A percentile compares a stretch with the other conserved stretches of the same genome.
Conservation (phyloP, 345 rosid species). For the Passiflora organensis region DNA sequence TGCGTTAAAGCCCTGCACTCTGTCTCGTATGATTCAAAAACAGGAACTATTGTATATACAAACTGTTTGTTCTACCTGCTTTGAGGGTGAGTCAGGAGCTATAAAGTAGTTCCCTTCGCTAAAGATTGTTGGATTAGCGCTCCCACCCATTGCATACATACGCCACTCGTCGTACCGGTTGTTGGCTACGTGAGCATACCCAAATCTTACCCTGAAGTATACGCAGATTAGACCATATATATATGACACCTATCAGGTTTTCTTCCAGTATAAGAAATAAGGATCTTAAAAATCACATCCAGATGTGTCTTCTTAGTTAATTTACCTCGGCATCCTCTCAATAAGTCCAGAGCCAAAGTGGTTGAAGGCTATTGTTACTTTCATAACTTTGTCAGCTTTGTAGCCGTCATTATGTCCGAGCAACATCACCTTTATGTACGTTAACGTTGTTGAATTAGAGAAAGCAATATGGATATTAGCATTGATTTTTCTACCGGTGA, state of each 20-base stretch:
- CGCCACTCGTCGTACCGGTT: constrained; percentile 27
- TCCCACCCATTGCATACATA: constrained; percentile 22
- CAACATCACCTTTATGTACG: constrained; percentile 22
- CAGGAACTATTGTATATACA: not conserved
- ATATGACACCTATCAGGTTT: no score
- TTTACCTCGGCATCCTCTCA: constrained; percentile 29
- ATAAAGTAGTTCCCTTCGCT: constrained; percentile 23
- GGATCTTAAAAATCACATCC: no score
- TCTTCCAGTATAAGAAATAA: no score
- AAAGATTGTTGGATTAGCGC: constrained; percentile 26
- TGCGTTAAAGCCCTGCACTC: not conserved
- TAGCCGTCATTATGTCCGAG: constrained; percentile 19
- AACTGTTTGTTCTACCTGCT: constrained; percentile 15
- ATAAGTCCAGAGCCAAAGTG: constrained; percentile 23
- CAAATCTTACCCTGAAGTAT: constrained; percentile 21
- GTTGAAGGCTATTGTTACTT: constrained; percentile 23
- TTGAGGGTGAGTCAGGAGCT: constrained; percentile 12
- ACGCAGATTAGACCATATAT: no score
- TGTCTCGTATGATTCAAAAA: not conserved
- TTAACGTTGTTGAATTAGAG: not conserved
- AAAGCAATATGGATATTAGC: no score
- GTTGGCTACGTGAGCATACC: constrained; percentile 24
- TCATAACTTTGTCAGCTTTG: constrained; percentile 17
- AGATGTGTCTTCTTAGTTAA: no score
- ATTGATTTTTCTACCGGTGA: no score